Base-by-base conservation (phyloP, 305 asterid genomes). In the Rubia tinctorum region DNA sequence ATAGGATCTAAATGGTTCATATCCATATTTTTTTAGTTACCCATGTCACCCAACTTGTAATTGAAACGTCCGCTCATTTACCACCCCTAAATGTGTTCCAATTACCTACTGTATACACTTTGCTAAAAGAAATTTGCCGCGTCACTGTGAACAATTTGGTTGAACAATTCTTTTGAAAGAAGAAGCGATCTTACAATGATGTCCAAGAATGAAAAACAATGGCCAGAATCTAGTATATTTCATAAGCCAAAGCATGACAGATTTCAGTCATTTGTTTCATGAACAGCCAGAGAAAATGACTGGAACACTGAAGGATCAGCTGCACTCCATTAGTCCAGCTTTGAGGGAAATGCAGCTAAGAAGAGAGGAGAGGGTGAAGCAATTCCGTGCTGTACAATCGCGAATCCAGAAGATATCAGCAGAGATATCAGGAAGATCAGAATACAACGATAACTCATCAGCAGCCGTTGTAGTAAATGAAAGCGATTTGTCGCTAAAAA, bases 231-330 rank as follows among this genome's bases (percentile, higher is more conserved):
- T 37, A 37, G 7, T 37, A 37, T 6, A 37, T 37, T 37, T 37
- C 40, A 37, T 37, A 1, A 37, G 40, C 40, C 40, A 2, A 4
- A 37, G 40, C 7, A 37, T 37, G 40, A 37, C 69, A 81, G 77
- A 64, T 55, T 75, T 61, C 18, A 47, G 80, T 81, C 37, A 70
- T 20, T 63, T 82, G 34, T 82, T 71, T 55, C 61, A 59, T 66
- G 73, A 79, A 79, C 88, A 94, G 99, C 99, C 97, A 66, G 97
- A 94, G 85, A 91, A 88, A 86, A 94, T 91, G 96, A 76, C 87
- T 14, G 99, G 99, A 73, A 88, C 97, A 51, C 82, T 94, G 69
- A 89, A 80, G 86, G 97, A 90, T 75, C 99, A 91, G 80, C 86
- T 94, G 65, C 81, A 88, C 71, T 89, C 97, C 23, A 90, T 94